A percentile compares a stretch with the other conserved stretches of the same genome.
phyloP scores from a whole-genome alignment of 2,329 filamentous ascomycete species.

The Aspergillus niger region DNA sequence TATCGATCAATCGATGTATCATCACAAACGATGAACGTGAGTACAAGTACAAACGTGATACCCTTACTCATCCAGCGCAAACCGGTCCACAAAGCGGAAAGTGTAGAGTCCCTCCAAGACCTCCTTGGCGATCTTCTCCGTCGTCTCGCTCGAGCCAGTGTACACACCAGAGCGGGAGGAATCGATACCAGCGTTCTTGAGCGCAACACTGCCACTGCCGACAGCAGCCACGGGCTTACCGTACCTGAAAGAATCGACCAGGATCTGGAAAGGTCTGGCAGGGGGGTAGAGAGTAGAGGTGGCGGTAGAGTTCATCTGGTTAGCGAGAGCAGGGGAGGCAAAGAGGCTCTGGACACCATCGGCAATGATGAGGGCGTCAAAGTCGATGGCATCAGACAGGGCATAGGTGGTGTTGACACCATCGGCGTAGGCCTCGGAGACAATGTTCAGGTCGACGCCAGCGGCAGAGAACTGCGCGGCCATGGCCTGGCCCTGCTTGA shows the following conservation, averaged over 20 bases:
- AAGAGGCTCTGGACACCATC: constrained; percentile 59
- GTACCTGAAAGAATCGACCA: constrained; percentile 64
- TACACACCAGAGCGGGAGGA: constrained; percentile 39
- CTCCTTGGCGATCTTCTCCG: constrained; percentile 42
- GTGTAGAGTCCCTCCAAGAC: constrained; percentile 62
- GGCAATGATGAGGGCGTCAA: constrained; percentile 56
- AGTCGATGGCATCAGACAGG: constrained; percentile 55
- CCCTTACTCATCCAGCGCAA: constrained; percentile 55
- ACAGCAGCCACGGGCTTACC: constrained; percentile 69
- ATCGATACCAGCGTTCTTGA: constrained; percentile 49
- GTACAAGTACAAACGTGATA: not conserved
- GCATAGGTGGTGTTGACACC: constrained; percentile 67
- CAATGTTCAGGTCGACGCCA: constrained; percentile 60
- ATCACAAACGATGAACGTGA: no score
- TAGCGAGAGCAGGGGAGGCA: constrained; percentile 23
- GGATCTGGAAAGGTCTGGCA: constrained; percentile 64
- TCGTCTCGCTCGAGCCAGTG: constrained; percentile 31
- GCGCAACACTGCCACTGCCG: constrained; percentile 45
- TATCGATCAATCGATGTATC: no score
- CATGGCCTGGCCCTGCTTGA: constrained; percentile 64
- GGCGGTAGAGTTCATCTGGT: constrained; percentile 27
- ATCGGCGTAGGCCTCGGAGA: constrained; percentile 59
- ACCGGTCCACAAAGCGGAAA: constrained; percentile 68
- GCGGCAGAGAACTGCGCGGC: constrained; percentile 40
- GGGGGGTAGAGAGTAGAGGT: constrained; percentile 61